A percentile compares a stretch with the other conserved stretches of the same genome.
phyloP scores from a whole-genome alignment of 2,329 filamentous ascomycete species.

The Stemphylium vesicarium region DNA sequence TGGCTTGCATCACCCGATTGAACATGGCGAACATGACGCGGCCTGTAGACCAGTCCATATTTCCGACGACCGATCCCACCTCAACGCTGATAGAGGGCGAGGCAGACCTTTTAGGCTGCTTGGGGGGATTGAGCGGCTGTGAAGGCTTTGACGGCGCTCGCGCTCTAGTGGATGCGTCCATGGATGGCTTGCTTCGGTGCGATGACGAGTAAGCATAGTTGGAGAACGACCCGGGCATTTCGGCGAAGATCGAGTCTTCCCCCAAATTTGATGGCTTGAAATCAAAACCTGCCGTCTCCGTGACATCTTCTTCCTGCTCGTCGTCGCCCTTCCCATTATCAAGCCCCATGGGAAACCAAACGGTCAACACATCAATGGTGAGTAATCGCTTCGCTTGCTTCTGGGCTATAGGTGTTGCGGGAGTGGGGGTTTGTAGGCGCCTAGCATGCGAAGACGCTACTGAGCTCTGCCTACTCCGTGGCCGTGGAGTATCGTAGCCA shows the following conservation, averaged over 20 bases:
- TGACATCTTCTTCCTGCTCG: constrained; percentile 9
- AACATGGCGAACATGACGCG: constrained; percentile 44
- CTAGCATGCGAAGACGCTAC: constrained; percentile 19
- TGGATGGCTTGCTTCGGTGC: constrained; percentile 32
- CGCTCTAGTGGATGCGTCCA: constrained; percentile 30
- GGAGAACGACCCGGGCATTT: constrained; percentile 57
- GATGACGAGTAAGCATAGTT: constrained; percentile 54
- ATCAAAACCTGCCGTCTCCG: constrained; percentile 24
- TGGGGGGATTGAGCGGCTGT: constrained; percentile 5
- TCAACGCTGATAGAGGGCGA: constrained; percentile 35
- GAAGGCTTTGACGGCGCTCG: constrained; percentile 17
- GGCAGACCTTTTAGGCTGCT: constrained; percentile 14
- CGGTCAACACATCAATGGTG: constrained; percentile 45
- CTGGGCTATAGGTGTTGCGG: background rate
- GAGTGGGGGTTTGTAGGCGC: constrained; percentile 6
- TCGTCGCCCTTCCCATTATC: constrained; percentile 14
- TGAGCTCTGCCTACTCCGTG: constrained; percentile 39
- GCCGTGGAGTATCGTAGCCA: constrained; percentile 50
- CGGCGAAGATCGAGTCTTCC: constrained; percentile 48
- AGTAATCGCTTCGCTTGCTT: constrained; percentile 43
- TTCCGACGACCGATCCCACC: constrained; percentile 42
- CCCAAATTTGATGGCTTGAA: constrained; percentile 40
- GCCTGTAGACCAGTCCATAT: constrained; percentile 46
- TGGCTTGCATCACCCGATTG: constrained; percentile 28
- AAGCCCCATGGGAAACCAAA: constrained; percentile 48